Base-by-base conservation (phyloP, 2,329 filamentous ascomycete genomes). In the Diplodia intermedia region DNA sequence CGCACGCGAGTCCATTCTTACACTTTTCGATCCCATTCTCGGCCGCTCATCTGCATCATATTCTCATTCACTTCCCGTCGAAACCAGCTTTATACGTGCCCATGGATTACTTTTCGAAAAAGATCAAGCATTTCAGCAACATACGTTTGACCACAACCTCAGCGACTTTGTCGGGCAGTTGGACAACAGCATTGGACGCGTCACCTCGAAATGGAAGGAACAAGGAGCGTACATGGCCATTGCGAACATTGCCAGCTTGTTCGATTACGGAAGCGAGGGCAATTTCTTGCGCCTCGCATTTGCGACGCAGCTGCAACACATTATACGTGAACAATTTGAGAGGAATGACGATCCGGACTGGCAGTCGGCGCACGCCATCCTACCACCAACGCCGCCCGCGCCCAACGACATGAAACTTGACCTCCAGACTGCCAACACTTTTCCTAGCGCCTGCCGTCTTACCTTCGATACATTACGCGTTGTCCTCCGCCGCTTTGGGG, bases 1-100 rank as follows among this genome's bases (percentile, higher is more conserved):
- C n/a, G 88, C 90, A 0, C 84, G 86, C 5, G 90, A 92, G 60
- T 91, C 86, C 0, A 88, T 94, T 47, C 82, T 89, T 75, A 92
- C 89, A 0, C 77, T 94, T 0, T 89, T 94, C 71, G 82, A 82
- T 61, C 85, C 85, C 0, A 79, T 84, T 31, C 75, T 86, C 50
- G 77, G 81, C 47, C 77, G 78, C 5, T 72, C 77, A 69, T 54
- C 54, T 47, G 31, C 76, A 38, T 62, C 57, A 7, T 73, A 76
- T 40, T 76, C 76, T 9, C 76, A 77, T 57, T 76, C 73, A 11
- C 71, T 81, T 4, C 73, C 82, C 1, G 79, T 88, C 1, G 90
- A 93, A 69, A 80, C 85, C 0, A 81, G 82, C 0, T 91, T 89
- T 68, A 87, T 92, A 15, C 86, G 85, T 5, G 81, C 86, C 0